phyloP scores from a whole-genome alignment of 805 yeast species.

The Kazachstania africana region DNA sequence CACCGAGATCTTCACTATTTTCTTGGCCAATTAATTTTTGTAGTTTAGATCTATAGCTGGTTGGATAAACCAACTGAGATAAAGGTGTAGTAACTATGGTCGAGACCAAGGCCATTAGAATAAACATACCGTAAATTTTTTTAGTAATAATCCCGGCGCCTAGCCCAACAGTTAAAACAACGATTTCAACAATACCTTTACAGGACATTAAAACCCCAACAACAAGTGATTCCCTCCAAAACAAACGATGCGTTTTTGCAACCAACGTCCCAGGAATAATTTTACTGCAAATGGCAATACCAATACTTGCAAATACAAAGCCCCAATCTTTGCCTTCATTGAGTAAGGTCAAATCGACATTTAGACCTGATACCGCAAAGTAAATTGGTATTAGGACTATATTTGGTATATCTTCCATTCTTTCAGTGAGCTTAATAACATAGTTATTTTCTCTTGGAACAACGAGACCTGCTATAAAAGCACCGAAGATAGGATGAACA shows the following conservation, averaged over 20 bases:
- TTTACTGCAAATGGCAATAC: constrained; percentile 58
- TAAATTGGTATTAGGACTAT: constrained; percentile 63
- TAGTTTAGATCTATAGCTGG: constrained; percentile 42
- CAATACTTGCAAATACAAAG: constrained; percentile 54
- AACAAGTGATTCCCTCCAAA: constrained; percentile 62
- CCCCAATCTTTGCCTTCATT: constrained; percentile 68
- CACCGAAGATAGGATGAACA: constrained; percentile 80
- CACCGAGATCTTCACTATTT: constrained; percentile 6
- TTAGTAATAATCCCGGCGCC: constrained; percentile 55
- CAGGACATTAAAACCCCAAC: constrained; percentile 81
- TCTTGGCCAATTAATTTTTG: constrained; percentile 21
- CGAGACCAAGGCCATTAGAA: constrained; percentile 69
- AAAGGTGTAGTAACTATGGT: constrained; percentile 76
- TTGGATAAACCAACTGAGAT: constrained; percentile 51
- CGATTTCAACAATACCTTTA: constrained; percentile 80
- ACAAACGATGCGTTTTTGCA: constrained; percentile 48
- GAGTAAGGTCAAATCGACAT: constrained; percentile 52
- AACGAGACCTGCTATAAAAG: constrained; percentile 64
- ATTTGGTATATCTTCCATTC: constrained; percentile 68
- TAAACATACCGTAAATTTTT: constrained; percentile 66
- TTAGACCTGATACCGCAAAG: constrained; percentile 70
- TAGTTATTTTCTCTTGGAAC: constrained; percentile 69
- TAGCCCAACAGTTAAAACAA: constrained; percentile 63
- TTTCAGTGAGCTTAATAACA: constrained; percentile 56
- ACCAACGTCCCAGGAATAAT: constrained; percentile 55